Evolutionary conservation across 1,284 basidiomycete genomes (phyloP), one percentile per base, ranked within the genome.

Genomic region (Apiotrichum montevideense): DNA sequence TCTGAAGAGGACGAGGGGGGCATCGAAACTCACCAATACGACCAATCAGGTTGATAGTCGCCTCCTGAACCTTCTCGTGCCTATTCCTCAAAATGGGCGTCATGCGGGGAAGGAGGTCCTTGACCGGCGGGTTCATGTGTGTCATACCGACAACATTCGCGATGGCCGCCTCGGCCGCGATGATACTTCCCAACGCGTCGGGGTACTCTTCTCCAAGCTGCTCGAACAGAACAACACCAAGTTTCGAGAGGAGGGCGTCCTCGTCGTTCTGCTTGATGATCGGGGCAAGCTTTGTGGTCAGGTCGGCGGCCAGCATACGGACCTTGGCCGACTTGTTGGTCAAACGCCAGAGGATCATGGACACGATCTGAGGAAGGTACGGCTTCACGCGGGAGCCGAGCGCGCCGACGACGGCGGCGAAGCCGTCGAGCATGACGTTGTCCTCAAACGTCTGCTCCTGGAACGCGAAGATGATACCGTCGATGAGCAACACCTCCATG

Each of bases 71-170:
- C 76, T 98, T 98, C 77, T 99, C 96, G 76, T 99, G 96, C 73
- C 96, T 84, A 76, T 99, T 98, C 66, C 95, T 88, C 58, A 99
- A 81, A 79, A 99, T 98, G 3, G 96, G 96, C 1, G 95, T 99
- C 95, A 98, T 98, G 59, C 96, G 91, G 21, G 96, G 96, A 42
- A 98, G 75, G 55, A 98, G 85, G 81, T 98, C 96, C 78, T 98
- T 98, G 49, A 98, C 93, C 0, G 94, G 96, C 15, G 96, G 96
- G 75, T 96, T 98, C 96, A 99, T 98, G 77, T 98, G 92, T 10
- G 95, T 97, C 96, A 99, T 98, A 79, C 96, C 96, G 60, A 98
- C 94, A 37, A 98, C 96, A 69, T 98, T 98, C 64, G 96, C 96
- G 70, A 99, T 98, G 48, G 95, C 94, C 63, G 90, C 93, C 74